A percentile compares a stretch with the other conserved stretches of the same genome.
Evolutionary conservation across 179 eudicot genomes (phyloP).

Genomic region (Corrigiola litoralis): DNA sequence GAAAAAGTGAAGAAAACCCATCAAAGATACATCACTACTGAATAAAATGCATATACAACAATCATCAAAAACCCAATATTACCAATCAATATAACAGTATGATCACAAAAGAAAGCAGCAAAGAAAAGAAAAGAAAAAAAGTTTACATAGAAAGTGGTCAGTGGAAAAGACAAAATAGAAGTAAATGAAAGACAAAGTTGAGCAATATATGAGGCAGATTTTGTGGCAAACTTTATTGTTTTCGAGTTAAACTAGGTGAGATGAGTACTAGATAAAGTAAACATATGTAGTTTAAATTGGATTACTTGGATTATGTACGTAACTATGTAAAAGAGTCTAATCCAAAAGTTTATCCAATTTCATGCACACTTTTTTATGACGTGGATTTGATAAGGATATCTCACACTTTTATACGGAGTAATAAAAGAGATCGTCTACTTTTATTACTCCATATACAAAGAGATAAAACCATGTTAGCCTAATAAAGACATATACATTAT

Average conservation of each 20-base stretch:
- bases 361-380: not conserved
- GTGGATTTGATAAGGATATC: constrained; percentile 12
- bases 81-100: not conserved
- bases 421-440: too few relatives aligned
- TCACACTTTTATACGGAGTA: too few relatives aligned
- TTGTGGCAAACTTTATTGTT: not conserved
- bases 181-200: not conserved
- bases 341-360: not conserved
- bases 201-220: constrained; percentile 1
- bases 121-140: not conserved
- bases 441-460: too few relatives aligned
- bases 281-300: too few relatives aligned
- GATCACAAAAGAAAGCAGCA: not conserved
- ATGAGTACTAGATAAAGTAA: too few relatives aligned
- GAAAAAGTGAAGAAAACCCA: not conserved
- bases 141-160: not conserved
- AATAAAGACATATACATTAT: too few relatives aligned
- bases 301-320: too few relatives aligned
- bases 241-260: not conserved
- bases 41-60: too few relatives aligned
- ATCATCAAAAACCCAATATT: not conserved
- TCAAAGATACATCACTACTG: not conserved
- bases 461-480: too few relatives aligned
- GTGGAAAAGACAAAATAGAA: not conserved
- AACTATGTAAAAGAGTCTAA: too few relatives aligned